phyloP scores from a whole-genome alignment of 2,329 filamentous ascomycete species.

The Elsinoe batatas region DNA sequence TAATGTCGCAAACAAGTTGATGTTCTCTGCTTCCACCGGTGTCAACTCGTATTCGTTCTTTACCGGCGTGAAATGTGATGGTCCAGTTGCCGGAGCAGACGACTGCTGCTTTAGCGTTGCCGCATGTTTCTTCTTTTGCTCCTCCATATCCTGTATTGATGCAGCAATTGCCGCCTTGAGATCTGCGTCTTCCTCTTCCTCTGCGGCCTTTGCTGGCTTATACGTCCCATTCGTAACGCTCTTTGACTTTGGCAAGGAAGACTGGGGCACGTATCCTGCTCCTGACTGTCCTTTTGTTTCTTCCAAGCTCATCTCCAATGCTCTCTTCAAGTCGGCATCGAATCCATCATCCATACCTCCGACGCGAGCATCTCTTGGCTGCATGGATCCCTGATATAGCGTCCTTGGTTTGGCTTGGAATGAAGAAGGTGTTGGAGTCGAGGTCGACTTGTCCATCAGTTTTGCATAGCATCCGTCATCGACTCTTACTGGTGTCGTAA shows the following conservation, averaged over 20 bases:
- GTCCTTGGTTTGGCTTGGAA: constrained; percentile 55
- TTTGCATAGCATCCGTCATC: constrained; percentile 94
- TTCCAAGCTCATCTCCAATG: constrained; percentile 92
- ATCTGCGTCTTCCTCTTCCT: constrained; percentile 84
- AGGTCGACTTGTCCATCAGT: constrained; percentile 61
- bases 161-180: constrained; percentile 91
- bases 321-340: constrained; percentile 88
- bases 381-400: constrained; percentile 59
- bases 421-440: constrained; percentile 32
- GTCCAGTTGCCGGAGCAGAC: constrained; percentile 37
- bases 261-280: constrained; percentile 60
- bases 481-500: constrained; percentile 80
- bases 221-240: constrained; percentile 27
- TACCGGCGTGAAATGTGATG: constrained; percentile 45
- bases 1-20: constrained; percentile 87
- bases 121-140: constrained; percentile 87
- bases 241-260: constrained; percentile 36
- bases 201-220: constrained; percentile 35
- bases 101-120: constrained; percentile 69
- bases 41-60: constrained; percentile 94
- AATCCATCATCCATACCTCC: constrained; percentile 61
- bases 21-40: constrained; percentile 90
- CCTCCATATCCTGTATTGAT: constrained; percentile 92
- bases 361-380: constrained; percentile 77
- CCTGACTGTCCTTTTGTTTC: constrained; percentile 69